phyloP scores from a whole-genome alignment of 768 basidiomycete species.

The Suillus lakei region DNA sequence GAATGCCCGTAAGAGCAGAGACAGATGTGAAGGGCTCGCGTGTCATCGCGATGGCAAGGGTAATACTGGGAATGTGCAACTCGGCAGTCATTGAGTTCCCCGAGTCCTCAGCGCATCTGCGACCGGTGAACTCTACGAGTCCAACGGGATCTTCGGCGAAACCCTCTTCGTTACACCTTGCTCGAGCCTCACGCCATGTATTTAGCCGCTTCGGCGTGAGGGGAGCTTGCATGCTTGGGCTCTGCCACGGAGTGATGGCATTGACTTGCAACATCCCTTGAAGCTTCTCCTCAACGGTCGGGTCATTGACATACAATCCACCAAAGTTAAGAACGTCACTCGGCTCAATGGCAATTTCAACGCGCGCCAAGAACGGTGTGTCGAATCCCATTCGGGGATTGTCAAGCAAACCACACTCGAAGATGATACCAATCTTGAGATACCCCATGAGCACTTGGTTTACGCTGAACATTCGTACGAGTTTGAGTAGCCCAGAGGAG shows the following conservation, averaged over 20 bases:
- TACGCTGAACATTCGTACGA: conserved; percentile 12
- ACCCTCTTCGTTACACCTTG: not conserved
- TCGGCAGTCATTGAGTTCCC: conserved; percentile 7
- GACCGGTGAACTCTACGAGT: conserved; percentile 16
- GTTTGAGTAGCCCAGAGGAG: conserved; percentile 19
- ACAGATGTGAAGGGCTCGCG: conserved; percentile 13
- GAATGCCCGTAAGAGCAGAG: conserved; percentile 10
- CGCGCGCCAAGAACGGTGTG: conserved; percentile 15
- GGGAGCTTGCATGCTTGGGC: conserved; percentile 5
- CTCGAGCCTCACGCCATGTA: conserved; percentile 14
- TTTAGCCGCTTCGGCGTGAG: conserved; percentile 13
- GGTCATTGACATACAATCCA: conserved; percentile 16
- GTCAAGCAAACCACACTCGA: conserved; percentile 17
- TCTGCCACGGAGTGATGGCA: not conserved
- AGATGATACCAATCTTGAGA: conserved; percentile 15
- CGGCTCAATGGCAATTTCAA: conserved; percentile 21
- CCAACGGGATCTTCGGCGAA: conserved; percentile 9
- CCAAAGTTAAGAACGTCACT: conserved; percentile 2
- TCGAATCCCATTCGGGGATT: conserved; percentile 18
- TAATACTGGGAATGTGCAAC: conserved; percentile 3
- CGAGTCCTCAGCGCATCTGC: conserved; percentile 13
- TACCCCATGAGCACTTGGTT: conserved; percentile 10
- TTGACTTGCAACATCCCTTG: conserved; percentile 22
- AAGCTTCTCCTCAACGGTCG: conserved; percentile 9
- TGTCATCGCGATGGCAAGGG: conserved; percentile 7